phyloP scores from a whole-genome alignment of 2,329 filamentous ascomycete species.

The Tolypocladium tundrense region DNA sequence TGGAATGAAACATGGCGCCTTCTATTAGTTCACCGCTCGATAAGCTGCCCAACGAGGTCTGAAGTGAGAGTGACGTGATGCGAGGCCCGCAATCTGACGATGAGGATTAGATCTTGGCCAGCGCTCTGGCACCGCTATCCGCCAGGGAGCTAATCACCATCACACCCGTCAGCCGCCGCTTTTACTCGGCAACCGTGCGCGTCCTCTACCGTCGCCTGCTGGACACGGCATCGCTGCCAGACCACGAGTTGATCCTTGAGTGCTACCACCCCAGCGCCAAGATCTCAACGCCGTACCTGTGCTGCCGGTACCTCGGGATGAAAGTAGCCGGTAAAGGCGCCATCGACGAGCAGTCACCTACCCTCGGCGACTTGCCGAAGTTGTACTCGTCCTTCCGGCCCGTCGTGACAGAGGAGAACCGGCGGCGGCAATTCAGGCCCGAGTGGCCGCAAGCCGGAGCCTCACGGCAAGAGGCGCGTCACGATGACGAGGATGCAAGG shows the following conservation, averaged over 20 bases:
- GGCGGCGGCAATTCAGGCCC: conserved; percentile 20
- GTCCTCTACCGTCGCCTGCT: conserved; percentile 56
- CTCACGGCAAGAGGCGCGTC: neutral
- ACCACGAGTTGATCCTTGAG: conserved; percentile 60
- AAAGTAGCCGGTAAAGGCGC: conserved; percentile 10
- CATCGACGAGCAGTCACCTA: conserved; percentile 3
- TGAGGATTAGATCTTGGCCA: neutral
- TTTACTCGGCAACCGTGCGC: conserved; percentile 52
- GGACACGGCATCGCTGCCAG: conserved; percentile 13
- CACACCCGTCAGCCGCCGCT: conserved; percentile 48
- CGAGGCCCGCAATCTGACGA: neutral
- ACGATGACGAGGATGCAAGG: conserved; percentile 34
- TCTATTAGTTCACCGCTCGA: neutral
- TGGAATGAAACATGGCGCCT: neutral
- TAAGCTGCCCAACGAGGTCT: conserved; percentile 2
- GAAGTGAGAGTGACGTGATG: neutral
- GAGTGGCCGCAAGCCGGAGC: conserved; percentile 1
- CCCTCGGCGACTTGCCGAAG: conserved; percentile 31
- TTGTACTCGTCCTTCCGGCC: conserved; percentile 66
- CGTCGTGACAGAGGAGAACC: conserved; percentile 42
- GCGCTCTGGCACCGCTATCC: conserved; percentile 34
- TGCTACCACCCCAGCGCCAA: conserved; percentile 66
- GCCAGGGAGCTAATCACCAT: conserved; percentile 45
- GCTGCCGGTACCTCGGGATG: conserved; percentile 57
- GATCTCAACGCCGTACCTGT: conserved; percentile 56